These are phyloP conservation scores for Stemphylium beticola DNA, from an alignment of 2,329 filamentous ascomycete species.

Conservation along the genomic window DNA sequence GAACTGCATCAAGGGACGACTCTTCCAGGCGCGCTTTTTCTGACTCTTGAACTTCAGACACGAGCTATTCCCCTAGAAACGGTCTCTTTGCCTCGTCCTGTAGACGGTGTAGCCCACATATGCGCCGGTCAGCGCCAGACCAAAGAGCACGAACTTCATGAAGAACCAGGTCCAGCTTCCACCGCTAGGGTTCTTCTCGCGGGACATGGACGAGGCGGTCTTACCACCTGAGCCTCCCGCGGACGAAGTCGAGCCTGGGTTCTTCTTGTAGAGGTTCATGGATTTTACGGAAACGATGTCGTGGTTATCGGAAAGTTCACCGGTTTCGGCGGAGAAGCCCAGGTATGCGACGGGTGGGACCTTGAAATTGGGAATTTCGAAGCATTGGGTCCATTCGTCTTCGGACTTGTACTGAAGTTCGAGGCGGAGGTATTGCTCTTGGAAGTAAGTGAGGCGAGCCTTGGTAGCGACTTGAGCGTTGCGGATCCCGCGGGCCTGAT, in stretches of 20 bases:
- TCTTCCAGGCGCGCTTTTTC: slow-evolving; percentile 3
- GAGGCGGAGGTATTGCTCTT: slow-evolving; percentile 88
- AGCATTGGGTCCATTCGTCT: slow-evolving; percentile 88
- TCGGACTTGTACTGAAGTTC: slow-evolving; percentile 95
- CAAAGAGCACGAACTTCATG: slow-evolving; percentile 81
- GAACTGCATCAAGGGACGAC: background rate
- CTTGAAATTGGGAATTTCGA: slow-evolving; percentile 70
- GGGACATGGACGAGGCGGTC: slow-evolving; percentile 41
- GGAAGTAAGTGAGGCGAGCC: slow-evolving; percentile 90
- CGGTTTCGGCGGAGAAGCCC: slow-evolving; percentile 82
- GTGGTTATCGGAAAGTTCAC: slow-evolving; percentile 96
- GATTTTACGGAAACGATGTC: slow-evolving; percentile 89
- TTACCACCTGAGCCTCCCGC: slow-evolving; percentile 15
- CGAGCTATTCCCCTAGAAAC: slow-evolving; percentile 49
- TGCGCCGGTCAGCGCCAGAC: slow-evolving; percentile 70
- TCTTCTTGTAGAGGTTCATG: slow-evolving; percentile 81
- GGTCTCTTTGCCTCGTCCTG: slow-evolving; percentile 63
- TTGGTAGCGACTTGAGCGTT: slow-evolving; percentile 77
- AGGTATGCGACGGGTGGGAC: slow-evolving; percentile 76
- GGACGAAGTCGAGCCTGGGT: slow-evolving; percentile 19
- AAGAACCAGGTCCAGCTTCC: slow-evolving; percentile 75
- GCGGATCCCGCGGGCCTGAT: slow-evolving; percentile 80
- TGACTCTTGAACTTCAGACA: slow-evolving; percentile 10
- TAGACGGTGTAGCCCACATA: slow-evolving; percentile 90
- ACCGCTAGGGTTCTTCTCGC: slow-evolving; percentile 55